Evolutionary conservation across 495 filamentous ascomycete genomes (phyloP).

Genomic region (Podospora comata): DNA sequence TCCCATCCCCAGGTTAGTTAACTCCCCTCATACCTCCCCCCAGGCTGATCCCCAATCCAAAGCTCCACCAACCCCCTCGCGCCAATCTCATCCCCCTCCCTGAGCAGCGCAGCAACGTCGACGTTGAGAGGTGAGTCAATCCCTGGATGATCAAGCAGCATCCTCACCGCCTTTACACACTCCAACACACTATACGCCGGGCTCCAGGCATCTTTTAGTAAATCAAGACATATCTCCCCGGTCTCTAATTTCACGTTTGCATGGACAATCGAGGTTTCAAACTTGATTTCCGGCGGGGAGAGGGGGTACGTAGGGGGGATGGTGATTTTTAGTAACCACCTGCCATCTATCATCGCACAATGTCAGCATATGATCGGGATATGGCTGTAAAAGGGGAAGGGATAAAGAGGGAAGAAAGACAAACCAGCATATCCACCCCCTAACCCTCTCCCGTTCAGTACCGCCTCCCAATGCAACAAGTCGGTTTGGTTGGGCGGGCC

Average conservation of each 20-base stretch:
- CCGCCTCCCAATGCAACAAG: constrained; percentile 72
- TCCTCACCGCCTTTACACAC: constrained; percentile 72
- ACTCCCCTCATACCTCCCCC: constrained; percentile 46
- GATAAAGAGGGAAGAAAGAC: constrained; percentile 6
- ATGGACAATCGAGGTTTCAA: constrained; percentile 79
- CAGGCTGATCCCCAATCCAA: constrained; percentile 53
- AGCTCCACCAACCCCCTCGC: constrained; percentile 80
- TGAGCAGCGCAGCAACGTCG: constrained; percentile 75
- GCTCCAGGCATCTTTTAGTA: constrained; percentile 79
- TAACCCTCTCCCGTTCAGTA: constrained; percentile 65
- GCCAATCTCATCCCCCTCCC: constrained; percentile 70
- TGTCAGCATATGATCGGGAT: no score
- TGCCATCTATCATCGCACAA: constrained; percentile 55
- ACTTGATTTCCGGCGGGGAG: constrained; percentile 69
- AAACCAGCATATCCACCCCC: constrained; percentile 69
- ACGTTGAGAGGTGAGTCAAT: constrained; percentile 85
- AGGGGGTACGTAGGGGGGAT: constrained; percentile 79
- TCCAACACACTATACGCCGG: constrained; percentile 76
- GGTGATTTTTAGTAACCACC: constrained; percentile 75
- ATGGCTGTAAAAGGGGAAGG: neutral
- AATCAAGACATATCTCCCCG: constrained; percentile 90
- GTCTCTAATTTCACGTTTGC: constrained; percentile 78
- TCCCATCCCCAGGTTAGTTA: neutral
- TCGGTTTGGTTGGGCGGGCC: constrained; percentile 67
- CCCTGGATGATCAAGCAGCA: constrained; percentile 72